Percentiles rank a stretch among this genome's conserved stretches.
These are phyloP conservation scores for Collybiopsis luxurians DNA, from an alignment of 768 basidiomycete species.

Conservation along the genomic window DNA sequence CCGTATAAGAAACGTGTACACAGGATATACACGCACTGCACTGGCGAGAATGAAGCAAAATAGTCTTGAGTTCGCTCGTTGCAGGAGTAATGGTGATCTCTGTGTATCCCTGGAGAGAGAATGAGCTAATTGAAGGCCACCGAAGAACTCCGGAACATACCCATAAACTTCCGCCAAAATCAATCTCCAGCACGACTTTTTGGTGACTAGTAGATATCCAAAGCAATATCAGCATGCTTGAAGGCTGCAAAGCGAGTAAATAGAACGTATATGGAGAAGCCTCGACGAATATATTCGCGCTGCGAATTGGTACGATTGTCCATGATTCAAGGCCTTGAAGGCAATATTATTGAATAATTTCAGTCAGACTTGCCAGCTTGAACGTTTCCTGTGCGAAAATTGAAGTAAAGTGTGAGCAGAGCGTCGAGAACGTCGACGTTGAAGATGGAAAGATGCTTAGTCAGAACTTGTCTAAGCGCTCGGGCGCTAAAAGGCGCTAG, in stretches of 20 bases:
- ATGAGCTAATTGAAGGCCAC: slow-evolving; percentile 15
- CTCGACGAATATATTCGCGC: slow-evolving; percentile 77
- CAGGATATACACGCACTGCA: slow-evolving; percentile 84
- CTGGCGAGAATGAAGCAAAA: slow-evolving; percentile 88
- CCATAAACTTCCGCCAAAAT: slow-evolving; percentile 85
- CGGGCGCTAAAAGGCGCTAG: too few relatives aligned
- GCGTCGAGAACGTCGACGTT: slow-evolving; percentile 9
- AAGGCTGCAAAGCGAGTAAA: slow-evolving; percentile 24
- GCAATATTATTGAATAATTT: slow-evolving; percentile 3
- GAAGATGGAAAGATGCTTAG: slow-evolving; percentile 8
- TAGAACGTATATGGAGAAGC: slow-evolving; percentile 85
- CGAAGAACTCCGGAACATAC: slow-evolving; percentile 39
- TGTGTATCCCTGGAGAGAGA: slow-evolving; percentile 72
- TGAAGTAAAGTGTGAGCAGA: not conserved
- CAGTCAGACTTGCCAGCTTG: slow-evolving; percentile 10
- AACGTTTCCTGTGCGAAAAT: not conserved
- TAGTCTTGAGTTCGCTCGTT: slow-evolving; percentile 71
- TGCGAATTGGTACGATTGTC: slow-evolving; percentile 57
- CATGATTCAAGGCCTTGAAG: slow-evolving; percentile 29
- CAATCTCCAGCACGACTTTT: slow-evolving; percentile 92
- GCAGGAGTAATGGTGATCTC: slow-evolving; percentile 88
- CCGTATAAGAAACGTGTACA: too few relatives aligned
- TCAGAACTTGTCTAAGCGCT: not conserved
- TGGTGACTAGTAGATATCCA: slow-evolving; percentile 86
- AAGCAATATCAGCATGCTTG: slow-evolving; percentile 37